phyloP scores from a whole-genome alignment of 495 filamentous ascomycete species.

The Daldinia caldariorum region DNA sequence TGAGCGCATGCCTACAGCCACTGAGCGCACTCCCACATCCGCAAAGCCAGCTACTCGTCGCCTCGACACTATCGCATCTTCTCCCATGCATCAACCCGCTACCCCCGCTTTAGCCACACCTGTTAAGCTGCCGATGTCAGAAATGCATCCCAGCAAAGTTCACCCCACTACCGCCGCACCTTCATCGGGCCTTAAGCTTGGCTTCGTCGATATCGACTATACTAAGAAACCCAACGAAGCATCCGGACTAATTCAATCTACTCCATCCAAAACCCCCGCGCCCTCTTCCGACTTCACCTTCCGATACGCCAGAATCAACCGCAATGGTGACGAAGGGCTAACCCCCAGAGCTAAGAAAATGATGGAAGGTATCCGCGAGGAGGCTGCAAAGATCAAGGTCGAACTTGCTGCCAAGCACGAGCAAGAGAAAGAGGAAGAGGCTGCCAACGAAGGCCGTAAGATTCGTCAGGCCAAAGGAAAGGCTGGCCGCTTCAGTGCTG shows the following conservation, averaged over 20 bases:
- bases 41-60: conserved; percentile 26
- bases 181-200: conserved; percentile 72
- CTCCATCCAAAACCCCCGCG: conserved; percentile 59
- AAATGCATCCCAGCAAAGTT: conserved; percentile 83
- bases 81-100: conserved; percentile 55
- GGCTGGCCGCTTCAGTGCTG: conserved; percentile 77
- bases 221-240: conserved; percentile 47
- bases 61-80: conserved; percentile 53
- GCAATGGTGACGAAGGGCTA: conserved; percentile 67
- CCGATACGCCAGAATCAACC: conserved; percentile 65
- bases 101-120: conserved; percentile 56
- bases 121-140: conserved; percentile 67
- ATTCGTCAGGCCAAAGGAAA: conserved; percentile 83
- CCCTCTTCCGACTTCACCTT: conserved; percentile 78
- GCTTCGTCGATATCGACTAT: conserved; percentile 70
- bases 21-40: conserved; percentile 28
- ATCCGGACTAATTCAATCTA: conserved; percentile 50
- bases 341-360: conserved; percentile 77
- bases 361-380: conserved; percentile 78
- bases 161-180: conserved; percentile 74
- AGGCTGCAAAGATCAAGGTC: conserved; percentile 73
- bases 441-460: conserved; percentile 64
- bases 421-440: conserved; percentile 55
- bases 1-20: too few species aligned
- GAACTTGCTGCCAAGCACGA: conserved; percentile 67